Evolutionary conservation across 768 basidiomycete genomes (phyloP).

Genomic region (Boletus speciosus): DNA sequence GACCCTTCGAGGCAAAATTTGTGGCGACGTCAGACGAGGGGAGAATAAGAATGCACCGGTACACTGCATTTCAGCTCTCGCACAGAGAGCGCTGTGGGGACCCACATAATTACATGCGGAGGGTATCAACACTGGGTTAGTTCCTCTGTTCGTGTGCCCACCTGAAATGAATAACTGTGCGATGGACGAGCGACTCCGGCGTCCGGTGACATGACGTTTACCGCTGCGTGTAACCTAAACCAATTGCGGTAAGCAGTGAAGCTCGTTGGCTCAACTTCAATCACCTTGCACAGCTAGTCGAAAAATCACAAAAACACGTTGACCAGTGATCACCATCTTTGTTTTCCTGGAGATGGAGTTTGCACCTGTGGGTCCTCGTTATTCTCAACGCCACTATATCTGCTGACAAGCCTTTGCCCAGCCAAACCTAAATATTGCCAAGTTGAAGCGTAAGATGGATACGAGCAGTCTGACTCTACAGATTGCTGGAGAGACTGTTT

Average conservation of each 20-base stretch:
- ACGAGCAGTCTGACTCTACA: slow-evolving; percentile 23
- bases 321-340: not conserved
- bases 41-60: not conserved
- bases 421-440: slow-evolving; percentile 18
- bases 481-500: slow-evolving; percentile 5
- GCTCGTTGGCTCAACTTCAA: not conserved
- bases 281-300: slow-evolving; percentile 10
- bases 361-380: slow-evolving; percentile 27
- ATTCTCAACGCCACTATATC: not conserved
- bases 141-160: not conserved
- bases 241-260: slow-evolving; percentile 20
- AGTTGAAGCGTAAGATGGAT: slow-evolving; percentile 25
- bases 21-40: slow-evolving; percentile 17
- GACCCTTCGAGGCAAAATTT: slow-evolving; percentile 13
- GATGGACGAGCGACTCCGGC: not conserved
- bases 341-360: slow-evolving; percentile 23
- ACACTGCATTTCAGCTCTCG: slow-evolving; percentile 8
- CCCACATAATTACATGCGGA: slow-evolving; percentile 4
- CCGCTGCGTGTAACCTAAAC: not conserved
- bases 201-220: not conserved
- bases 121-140: not conserved
- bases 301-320: slow-evolving; percentile 15
- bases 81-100: not conserved
- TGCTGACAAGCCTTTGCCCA: slow-evolving; percentile 5
- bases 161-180: not conserved